Evolutionary conservation across 1,139 yeast genomes (phyloP), one percentile per base, ranked within the genome.

Genomic region (Saccharomyces pastorianus): DNA sequence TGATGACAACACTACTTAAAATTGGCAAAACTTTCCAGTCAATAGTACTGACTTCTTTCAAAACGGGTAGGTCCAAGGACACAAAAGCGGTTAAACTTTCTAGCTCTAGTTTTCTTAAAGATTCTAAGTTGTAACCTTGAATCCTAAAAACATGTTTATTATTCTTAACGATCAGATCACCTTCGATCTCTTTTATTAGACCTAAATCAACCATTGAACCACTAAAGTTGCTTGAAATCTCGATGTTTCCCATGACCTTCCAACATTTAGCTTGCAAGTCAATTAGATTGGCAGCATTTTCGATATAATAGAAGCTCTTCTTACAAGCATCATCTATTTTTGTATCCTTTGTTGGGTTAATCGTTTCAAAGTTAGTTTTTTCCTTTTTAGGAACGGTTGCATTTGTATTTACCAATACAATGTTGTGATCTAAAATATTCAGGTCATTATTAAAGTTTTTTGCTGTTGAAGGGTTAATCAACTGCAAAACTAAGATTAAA

Each of bases 21-120:
- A 84, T 81, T 8, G 93, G 91, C 48, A 84, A 75, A 27, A 85
- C 84, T 58, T 73, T 75, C 89, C 89, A 84, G 55, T 81, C 76
- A 32, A 85, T 68, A 0, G 69, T 65, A 52, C 73, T 74, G 31
- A 84, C 79, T 20, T 74, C 71, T 55, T 68, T 72, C 58, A 85
- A 73, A 29, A 66, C 66, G 1, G 89, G 88, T 34, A 83, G 73
- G 5, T 78, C 73, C 26, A 84, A 72, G 11, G 80, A 69, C 0
- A 83, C 77, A 58, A 85, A 73, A 0, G 89, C 81, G 1, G 88
- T 84, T 58, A 85, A 73, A 52, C 80, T 80, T 47, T 70, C 74
- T 57, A 85, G 71, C 9, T 66, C 66, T 58, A 84, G 79, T 0
- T 70, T 64, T 2, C 79, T 78, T 8, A 85, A 76, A 4, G 71